Base-by-base conservation (phyloP, 2,329 filamentous ascomycete genomes). In the Trichoderma sp. region DNA sequence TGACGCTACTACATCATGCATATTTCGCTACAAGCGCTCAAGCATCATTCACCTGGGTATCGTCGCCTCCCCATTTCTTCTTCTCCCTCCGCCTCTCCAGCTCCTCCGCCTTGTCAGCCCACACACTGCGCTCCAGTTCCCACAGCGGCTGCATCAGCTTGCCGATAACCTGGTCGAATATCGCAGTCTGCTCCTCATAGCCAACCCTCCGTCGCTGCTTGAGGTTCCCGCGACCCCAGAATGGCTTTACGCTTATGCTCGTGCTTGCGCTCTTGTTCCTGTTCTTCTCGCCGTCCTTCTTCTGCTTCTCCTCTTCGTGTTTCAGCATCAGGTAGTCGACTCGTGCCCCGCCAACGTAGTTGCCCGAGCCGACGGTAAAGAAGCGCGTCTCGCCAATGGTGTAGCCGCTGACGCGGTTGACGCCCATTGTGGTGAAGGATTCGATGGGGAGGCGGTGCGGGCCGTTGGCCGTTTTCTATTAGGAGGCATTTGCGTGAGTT, bases 51-150 rank as follows among this genome's bases (percentile, higher is more conserved):
- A 39, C 7, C 18, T 58, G 54, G 52, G 52, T 37, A 56, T 58
- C 39, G 4, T 58, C 34, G 0, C 18, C 37, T 49, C 63, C 54
- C 46, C 60, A 13, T 32, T 68, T 59, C 26, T 49, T 58, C 52
- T 32, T 65, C 39, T 32, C 34, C 55, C 39, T 64, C 56, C 43
- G 43, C 51, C 51, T 28, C 26, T 65, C 30, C 58, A 55, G 2
- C 68, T 28, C 60, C 18, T 68, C 60, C 5, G 68, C 70, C 49
- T 68, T 63, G 6, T 60, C 30, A 24, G 66, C 70, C 93, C 94
- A 97, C 37, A 90, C 93, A 69, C 84, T 83, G 74, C 83, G 83
- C 81, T 97, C 94, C 56, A 97, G 78, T 46, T 73, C 73, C 74
- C 85, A 83, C 2, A 94, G 86, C 51, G 81, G 79, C n/a, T 79